Evolutionary conservation across 2,329 filamentous ascomycete genomes (phyloP).

Genomic region (Hymenoscyphus scutula): DNA sequence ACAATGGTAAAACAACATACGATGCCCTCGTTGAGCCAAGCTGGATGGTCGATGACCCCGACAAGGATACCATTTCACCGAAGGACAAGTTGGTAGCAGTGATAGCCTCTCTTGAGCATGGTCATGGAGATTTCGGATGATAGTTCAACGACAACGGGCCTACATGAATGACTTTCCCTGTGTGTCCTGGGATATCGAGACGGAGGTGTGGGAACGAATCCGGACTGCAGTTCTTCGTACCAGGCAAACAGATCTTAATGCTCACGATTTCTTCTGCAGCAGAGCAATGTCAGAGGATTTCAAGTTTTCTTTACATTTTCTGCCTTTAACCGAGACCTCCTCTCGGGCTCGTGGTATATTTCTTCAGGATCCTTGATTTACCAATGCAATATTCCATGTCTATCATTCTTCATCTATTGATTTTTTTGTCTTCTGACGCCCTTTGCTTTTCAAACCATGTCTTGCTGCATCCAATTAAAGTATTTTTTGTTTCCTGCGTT

Average conservation of each 20-base stretch:
- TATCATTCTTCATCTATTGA: no score
- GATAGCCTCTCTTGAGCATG: slow-evolving; percentile 43
- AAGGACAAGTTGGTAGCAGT: slow-evolving; percentile 39
- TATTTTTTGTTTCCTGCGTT: no score
- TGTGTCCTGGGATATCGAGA: slow-evolving; percentile 40
- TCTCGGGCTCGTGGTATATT: no score
- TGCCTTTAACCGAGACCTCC: no score
- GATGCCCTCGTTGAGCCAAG: slow-evolving; percentile 47
- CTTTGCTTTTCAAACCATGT: no score
- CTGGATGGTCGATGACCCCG: slow-evolving; percentile 41
- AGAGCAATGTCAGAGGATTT: slow-evolving; percentile 1
- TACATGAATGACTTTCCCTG: slow-evolving; percentile 38
- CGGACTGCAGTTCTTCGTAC: slow-evolving; percentile 49
- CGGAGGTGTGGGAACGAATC: slow-evolving; percentile 43
- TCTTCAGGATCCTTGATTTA: no score
- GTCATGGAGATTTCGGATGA: slow-evolving; percentile 45
- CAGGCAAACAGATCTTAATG: slow-evolving; percentile 53
- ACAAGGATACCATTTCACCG: slow-evolving; percentile 37
- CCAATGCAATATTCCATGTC: no score
- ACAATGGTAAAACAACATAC: slow-evolving; percentile 40
- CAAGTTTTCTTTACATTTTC: background rate
- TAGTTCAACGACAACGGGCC: slow-evolving; percentile 35
- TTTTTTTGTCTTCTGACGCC: no score
- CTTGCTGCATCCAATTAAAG: no score
- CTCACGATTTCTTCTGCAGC: slow-evolving; percentile 41